Base-by-base conservation (phyloP, 805 yeast species). In the Saccharomycopsis vini region DNA sequence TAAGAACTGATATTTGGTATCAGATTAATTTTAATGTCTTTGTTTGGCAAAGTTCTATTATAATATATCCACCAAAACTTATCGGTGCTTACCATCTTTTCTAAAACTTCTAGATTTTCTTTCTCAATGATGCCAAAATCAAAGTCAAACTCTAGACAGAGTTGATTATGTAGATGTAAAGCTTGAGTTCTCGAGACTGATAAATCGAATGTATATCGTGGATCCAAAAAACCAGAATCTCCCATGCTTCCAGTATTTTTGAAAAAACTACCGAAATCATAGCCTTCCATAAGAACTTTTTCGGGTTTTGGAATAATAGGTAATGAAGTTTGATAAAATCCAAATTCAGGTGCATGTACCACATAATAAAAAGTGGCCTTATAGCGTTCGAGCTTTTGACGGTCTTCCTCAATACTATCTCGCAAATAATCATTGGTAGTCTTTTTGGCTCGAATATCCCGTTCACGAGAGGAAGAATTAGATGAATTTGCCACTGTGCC, bases 61-160 rank as follows among this genome's bases (percentile, higher is more conserved):
- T 26, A 45, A 21, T 45, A 48, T n/a, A 48, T 43, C 49, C 51
- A 48, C 51, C 51, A 48, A 30, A 45, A 42, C 26, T 48, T 48
- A n/a, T 45, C 46, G 9, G 51, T 48, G 32, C 40, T 48, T 10
- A 45, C 19, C 29, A 48, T 21, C 23, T 48, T 48, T 29, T 48
- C 51, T 10, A 19, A 15, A 2, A 36, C 39, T 13, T 28, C 9
- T 10, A 16, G 24, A 19, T n/a, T 13, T 3, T 28, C 26, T 20
- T 3, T 10, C 10, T 10, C 3, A 13, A 10, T 26, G 15, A n/a
- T n/a, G n/a, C n/a, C n/a, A n/a, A n/a, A n/a, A n/a, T n/a, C 12
- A n/a, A 24, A 21, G 6, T 34, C 16, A 36, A 46, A 43, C 35
- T 46, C 44, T 12, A 12, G 12, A 16, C 30, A 22, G 6, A 46